phyloP scores from a whole-genome alignment of 1,139 yeast genomes.

The Arxiozyma slooffiae region DNA sequence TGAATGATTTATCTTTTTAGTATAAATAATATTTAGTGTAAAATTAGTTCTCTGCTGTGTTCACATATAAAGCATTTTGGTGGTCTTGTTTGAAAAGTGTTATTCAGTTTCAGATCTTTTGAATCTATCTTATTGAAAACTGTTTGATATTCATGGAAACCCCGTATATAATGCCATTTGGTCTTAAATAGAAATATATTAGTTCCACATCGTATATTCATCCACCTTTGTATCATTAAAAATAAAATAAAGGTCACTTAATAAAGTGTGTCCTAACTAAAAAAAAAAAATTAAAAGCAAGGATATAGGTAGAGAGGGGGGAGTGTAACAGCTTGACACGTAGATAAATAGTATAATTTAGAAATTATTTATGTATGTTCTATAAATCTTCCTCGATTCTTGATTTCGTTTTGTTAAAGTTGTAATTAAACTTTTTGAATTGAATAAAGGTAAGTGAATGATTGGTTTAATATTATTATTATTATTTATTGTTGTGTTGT shows the following conservation, averaged over 20 bases:
- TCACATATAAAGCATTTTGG: background rate
- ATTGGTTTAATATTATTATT: no score
- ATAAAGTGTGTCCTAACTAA: background rate
- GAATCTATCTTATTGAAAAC: no score
- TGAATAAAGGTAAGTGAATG: no score
- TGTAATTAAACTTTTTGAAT: no score
- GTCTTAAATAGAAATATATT: background rate
- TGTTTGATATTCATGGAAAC: background rate
- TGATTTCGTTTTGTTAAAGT: no score
- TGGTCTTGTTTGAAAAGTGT: background rate
- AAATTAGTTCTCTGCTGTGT: conserved; percentile 33
- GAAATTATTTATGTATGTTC: background rate
- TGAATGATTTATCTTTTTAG: background rate
- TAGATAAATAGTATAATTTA: no score
- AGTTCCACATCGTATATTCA: background rate
- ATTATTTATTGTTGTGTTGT: no score
- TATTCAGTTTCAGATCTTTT: no score
- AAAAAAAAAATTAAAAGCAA: no score
- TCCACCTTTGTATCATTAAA: conserved; percentile 7
- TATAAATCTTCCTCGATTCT: no score
- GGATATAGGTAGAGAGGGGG: background rate
- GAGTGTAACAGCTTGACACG: no score
- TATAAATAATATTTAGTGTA: conserved; percentile 26
- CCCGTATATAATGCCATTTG: background rate
- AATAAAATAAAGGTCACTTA: background rate